Evolutionary conservation across 2,329 filamentous ascomycete species (phyloP), one percentile per base, ranked within the genome.

Genomic region (Paraconiothyrium brasiliense): DNA sequence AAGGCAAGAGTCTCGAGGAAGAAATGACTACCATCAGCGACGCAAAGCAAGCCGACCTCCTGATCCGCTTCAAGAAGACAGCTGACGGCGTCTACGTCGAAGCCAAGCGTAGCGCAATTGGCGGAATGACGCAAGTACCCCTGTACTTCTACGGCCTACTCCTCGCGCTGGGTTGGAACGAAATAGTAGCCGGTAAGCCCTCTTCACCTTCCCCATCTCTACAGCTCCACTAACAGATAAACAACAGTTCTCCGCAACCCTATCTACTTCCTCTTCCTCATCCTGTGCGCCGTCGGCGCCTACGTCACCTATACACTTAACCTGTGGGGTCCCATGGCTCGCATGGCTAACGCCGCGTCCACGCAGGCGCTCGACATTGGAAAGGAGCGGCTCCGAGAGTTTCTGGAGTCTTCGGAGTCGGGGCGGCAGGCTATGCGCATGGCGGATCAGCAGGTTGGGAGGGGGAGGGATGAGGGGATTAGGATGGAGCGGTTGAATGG

Each of bases 41-140:
- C 79, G 86, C 89, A 67, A 97, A 97, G 82, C 88, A 92, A 62
- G 92, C 97, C 76, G 94, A 99, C 76, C 86, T 99, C 32, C 92
- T 93, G 10, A 91, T 97, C 14, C 87, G 95, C 58, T 99, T 99
- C 86, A 98, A 97, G 86, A 98, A 98, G 86, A 95, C 93, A 39
- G 95, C 95, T 1, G 95, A 99, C 76, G 95, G 94, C 8, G 94
- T 99, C 4, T 99, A 97, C 72, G 94, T 99, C 46, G 95, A 99
- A 82, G 95, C 95, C 54, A 99, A 99, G 85, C 89, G 95, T 61
- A 94, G 94, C 76, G 95, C 95, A 46, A 96, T 99, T 76, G 95
- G 95, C 58, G 94, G 94, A 60, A 92, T 99, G 71, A 92, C 94
- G 4, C 94, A 97, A 79, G 89, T 99, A 54, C 95, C 95, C 6